Base-by-base conservation (phyloP, 2,329 filamentous ascomycete genomes). In the Aspergillus hiratsukae region DNA sequence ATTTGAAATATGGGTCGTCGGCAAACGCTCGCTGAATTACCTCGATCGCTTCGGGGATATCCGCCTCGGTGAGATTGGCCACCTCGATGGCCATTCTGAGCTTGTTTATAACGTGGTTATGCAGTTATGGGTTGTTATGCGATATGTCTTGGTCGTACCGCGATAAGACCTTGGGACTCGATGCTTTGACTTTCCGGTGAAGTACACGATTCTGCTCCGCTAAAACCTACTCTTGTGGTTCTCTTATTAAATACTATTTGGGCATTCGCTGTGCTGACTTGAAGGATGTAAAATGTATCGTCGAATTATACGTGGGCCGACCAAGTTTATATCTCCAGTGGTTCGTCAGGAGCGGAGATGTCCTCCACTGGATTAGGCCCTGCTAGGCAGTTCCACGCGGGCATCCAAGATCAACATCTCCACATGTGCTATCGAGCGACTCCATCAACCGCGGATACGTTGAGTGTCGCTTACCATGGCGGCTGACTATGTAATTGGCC, bases 21-120 rank as follows among this genome's bases (percentile, higher is more conserved):
- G 79, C 81, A 65, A 89, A 89, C 0, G 85, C 86, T 61, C 81
- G 74, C 64, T 89, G 87, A 48, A 89, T 86, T 19, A 84, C 84
- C 17, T 81, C 78, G 27, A 88, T 82, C 3, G 83, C 84, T 1
- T 81, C 83, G 21, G 84, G 80, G 53, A 88, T 88, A 62, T 88
- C 86, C 25, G 71, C 69, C 61, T 85, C 78, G 1, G 78, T 80
- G 63, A 89, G 80, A 9, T 74, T 75, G 1, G 78, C 74, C 50
- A 89, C 80, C 63, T 81, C 68, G 64, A 88, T 80, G 0, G 72
- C 56, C 81, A 83, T 83, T n/a, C 27, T 63, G 51, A n/a, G 4
- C n/a, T 21, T 49, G 27, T 25, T 19, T 19, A 48, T 31, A 27
- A 46, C 28, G 40, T 7, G 31, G 14, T 37, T n/a, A 17, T 17